These are phyloP conservation scores for Tanacetum coccineum DNA, from an alignment of 129 eudicot genomes.

Conservation along the genomic window DNA sequence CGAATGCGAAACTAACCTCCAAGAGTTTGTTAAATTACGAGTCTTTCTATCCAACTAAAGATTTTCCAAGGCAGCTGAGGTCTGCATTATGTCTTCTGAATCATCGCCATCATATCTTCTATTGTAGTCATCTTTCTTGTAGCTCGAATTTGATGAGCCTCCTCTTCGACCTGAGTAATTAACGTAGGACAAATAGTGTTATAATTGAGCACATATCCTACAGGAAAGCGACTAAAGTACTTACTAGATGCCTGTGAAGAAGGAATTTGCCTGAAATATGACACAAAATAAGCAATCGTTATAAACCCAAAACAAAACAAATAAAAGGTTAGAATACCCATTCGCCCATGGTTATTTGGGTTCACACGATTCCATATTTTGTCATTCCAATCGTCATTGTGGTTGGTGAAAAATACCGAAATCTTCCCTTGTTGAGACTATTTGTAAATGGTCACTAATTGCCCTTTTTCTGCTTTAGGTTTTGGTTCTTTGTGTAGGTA, in stretches of 20 bases:
- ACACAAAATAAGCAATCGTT: slow-evolving; percentile 19
- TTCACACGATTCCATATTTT: background rate
- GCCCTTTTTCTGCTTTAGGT: no score
- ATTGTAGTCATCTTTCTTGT: slow-evolving; percentile 76
- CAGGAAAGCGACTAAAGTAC: slow-evolving; percentile 18
- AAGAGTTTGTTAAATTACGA: slow-evolving; percentile 67
- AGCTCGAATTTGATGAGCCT: slow-evolving; percentile 70
- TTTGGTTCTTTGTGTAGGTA: no score
- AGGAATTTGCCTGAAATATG: slow-evolving; percentile 54
- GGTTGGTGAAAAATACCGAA: no score
- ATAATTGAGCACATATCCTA: background rate
- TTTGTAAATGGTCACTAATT: no score
- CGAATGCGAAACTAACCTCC: slow-evolving; percentile 88
- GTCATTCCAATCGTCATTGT: background rate
- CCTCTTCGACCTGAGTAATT: slow-evolving; percentile 57
- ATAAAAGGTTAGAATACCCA: background rate
- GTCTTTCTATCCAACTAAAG: slow-evolving; percentile 89
- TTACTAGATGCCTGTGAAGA: slow-evolving; percentile 78
- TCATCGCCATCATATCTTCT: slow-evolving; percentile 83
- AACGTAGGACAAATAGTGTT: slow-evolving; percentile 9
- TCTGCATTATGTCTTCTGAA: slow-evolving; percentile 60
- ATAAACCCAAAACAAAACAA: background rate
- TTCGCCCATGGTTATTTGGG: background rate
- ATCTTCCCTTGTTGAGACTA: no score
- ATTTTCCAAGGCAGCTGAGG: slow-evolving; percentile 81